These are phyloP conservation scores for Beta lomatogona DNA, from an alignment of 179 eudicot genomes.

Conservation along the genomic window DNA sequence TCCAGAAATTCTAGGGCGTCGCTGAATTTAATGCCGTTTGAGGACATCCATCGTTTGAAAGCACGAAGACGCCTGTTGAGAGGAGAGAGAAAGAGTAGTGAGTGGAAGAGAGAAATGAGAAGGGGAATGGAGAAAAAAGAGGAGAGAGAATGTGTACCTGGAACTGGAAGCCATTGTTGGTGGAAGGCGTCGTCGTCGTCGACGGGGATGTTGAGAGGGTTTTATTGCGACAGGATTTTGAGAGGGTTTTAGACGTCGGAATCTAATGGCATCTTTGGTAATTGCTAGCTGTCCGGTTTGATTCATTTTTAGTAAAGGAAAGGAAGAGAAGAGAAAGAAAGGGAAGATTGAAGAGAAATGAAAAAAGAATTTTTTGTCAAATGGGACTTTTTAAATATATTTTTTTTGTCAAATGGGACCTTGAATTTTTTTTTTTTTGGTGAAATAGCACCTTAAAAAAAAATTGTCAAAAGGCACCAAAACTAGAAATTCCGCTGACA, in stretches of 20 bases:
- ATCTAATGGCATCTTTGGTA: neutral
- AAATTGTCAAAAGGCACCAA: too few species aligned
- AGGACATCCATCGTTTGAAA: constrained; percentile 82
- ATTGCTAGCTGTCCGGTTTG: too few species aligned
- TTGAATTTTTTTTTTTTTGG: too few species aligned
- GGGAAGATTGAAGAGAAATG: too few species aligned
- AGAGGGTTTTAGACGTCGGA: too few species aligned
- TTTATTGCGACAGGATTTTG: neutral
- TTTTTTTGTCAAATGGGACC: too few species aligned
- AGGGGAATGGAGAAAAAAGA: neutral
- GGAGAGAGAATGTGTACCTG: constrained; percentile 21
- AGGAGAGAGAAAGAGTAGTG: constrained; percentile 11
- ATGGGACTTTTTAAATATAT: too few species aligned
- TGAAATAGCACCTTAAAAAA: too few species aligned
- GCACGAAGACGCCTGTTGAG: constrained; percentile 58
- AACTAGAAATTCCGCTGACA: too few species aligned
- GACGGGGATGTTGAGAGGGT: constrained; percentile 7
- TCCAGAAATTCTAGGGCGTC: constrained; percentile 55
- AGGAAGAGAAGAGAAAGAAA: too few species aligned
- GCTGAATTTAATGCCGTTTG: constrained; percentile 50
- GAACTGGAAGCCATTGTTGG: constrained; percentile 26
- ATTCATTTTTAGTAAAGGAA: too few species aligned
- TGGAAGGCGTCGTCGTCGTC: constrained; percentile 5
- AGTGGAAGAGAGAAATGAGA: neutral
- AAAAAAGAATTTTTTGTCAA: too few species aligned